Evolutionary conservation across 768 basidiomycete species (phyloP).

Genomic region (Lactarius tabidus): DNA sequence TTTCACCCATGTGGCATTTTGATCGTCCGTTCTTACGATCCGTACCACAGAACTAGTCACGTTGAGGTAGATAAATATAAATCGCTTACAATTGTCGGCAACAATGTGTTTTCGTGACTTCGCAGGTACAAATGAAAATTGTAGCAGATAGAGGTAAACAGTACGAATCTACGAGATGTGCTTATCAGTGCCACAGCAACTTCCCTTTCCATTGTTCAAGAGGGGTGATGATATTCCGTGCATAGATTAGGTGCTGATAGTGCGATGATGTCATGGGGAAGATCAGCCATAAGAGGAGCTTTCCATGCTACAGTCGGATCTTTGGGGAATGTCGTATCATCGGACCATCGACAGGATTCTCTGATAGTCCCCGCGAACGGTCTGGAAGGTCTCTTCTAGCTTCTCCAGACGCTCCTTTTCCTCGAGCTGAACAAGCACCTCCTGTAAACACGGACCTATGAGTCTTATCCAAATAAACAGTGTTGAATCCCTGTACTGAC

Average conservation of each 20-base stretch:
- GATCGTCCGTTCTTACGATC: background rate
- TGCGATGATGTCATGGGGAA: background rate
- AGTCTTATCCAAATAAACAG: background rate
- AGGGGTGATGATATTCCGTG: background rate
- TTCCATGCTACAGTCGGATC: background rate
- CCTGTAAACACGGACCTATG: conserved; percentile 44
- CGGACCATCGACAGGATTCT: conserved; percentile 62
- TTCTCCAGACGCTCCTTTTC: conserved; percentile 84
- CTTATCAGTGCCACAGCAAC: background rate
- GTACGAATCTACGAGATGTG: background rate
- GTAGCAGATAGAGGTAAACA: background rate
- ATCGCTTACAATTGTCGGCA: background rate
- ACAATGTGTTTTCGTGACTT: conserved; percentile 1
- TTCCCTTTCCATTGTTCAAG: background rate
- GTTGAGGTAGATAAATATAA: conserved; percentile 38
- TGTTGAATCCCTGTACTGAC: conserved; percentile 44
- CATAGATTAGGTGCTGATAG: background rate
- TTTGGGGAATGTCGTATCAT: background rate
- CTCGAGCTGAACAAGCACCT: conserved; percentile 83
- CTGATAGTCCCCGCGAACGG: conserved; percentile 78
- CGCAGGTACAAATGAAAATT: background rate
- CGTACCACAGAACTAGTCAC: conserved; percentile 50
- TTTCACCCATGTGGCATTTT: conserved; percentile 10
- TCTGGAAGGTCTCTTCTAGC: conserved; percentile 89
- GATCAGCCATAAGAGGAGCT: background rate